A percentile compares a stretch with the other conserved stretches of the same genome.
Conservation (phyloP, 441 rosid genomes). For the Arabidopsis hybrid region DNA sequence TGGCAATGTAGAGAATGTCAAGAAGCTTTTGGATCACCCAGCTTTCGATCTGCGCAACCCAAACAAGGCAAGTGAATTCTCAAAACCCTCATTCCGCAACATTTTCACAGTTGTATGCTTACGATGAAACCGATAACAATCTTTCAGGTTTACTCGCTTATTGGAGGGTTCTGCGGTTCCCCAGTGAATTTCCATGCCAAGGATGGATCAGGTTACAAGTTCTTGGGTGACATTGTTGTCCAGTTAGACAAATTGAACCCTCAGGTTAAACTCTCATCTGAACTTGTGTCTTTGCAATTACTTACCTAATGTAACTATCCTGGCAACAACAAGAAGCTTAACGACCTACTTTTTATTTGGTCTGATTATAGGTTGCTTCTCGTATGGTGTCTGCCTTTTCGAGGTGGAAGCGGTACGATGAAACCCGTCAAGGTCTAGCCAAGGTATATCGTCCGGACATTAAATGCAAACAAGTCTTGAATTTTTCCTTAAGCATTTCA, state of each 20-base stretch:
- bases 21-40: slow-evolving; percentile 76
- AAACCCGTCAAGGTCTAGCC: slow-evolving; percentile 77
- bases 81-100: neutral
- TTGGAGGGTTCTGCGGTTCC: slow-evolving; percentile 89
- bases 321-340: slow-evolving; percentile 1
- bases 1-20: slow-evolving; percentile 83
- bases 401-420: slow-evolving; percentile 93
- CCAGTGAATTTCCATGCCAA: slow-evolving; percentile 94
- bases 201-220: slow-evolving; percentile 96
- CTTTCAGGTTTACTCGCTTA: slow-evolving; percentile 77
- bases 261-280: slow-evolving; percentile 58
- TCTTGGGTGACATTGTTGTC: slow-evolving; percentile 88
- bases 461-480: slow-evolving; percentile 1
- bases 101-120: neutral
- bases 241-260: slow-evolving; percentile 94
- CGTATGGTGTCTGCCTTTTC: slow-evolving; percentile 96
- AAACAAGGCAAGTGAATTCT: slow-evolving; percentile 67
- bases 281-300: neutral
- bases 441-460: slow-evolving; percentile 53
- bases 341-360: slow-evolving; percentile 16
- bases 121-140: slow-evolving; percentile 3
- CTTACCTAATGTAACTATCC: neutral
- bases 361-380: slow-evolving; percentile 75
- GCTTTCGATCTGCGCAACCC: slow-evolving; percentile 95
- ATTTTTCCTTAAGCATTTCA: neutral